Evolutionary conservation across 768 basidiomycete genomes (phyloP).

Genomic region (Phanerodontia chrysosporium): DNA sequence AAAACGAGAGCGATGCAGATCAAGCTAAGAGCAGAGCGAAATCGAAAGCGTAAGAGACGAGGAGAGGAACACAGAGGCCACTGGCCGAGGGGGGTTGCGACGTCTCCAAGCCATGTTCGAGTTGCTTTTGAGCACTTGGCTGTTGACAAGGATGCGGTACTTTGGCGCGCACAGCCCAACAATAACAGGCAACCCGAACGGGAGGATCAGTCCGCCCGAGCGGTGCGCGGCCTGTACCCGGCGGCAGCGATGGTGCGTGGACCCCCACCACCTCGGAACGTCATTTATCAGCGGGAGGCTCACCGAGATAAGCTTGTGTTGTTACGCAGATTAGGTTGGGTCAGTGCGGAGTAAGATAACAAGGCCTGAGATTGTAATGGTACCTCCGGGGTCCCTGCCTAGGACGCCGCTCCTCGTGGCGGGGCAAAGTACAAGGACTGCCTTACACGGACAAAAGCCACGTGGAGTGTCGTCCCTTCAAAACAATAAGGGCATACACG

Average conservation of each 20-base stretch:
- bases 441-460: slow-evolving; percentile 1
- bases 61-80: not conserved
- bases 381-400: not conserved
- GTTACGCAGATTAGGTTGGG: not conserved
- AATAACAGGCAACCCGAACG: not conserved
- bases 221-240: not conserved
- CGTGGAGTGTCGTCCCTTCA: not conserved
- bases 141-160: not conserved
- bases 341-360: not conserved
- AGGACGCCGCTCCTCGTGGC: slow-evolving; percentile 2
- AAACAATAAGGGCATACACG: not conserved
- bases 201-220: not conserved
- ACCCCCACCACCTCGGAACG: not conserved
- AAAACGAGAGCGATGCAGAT: not conserved
- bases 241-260: not conserved
- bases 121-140: not conserved
- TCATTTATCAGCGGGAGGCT: not conserved
- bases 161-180: not conserved
- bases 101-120: not conserved
- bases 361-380: not conserved
- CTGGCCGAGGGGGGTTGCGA: not conserved
- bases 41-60: not conserved
- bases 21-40: not conserved
- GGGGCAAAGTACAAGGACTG: not conserved
- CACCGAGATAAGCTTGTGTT: no score